Percentiles rank a stretch among this genome's conserved stretches.
Conservation (phyloP, 2,329 filamentous ascomycete species). For the Sarocladium oryzae region DNA sequence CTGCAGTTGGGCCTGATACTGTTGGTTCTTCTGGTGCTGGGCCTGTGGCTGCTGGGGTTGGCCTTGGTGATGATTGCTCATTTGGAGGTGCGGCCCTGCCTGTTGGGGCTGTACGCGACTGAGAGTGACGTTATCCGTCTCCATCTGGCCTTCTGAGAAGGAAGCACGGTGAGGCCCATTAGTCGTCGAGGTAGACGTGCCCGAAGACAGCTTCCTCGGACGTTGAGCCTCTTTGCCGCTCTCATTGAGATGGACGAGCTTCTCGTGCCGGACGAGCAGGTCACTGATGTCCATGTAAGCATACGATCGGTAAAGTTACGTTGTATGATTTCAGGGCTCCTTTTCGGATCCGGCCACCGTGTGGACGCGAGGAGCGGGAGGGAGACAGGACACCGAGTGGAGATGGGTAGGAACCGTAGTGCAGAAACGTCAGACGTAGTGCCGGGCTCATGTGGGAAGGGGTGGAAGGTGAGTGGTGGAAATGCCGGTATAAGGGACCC, state of each 20-base stretch:
- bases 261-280: conserved; percentile 57
- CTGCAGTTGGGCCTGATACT: conserved; percentile 12
- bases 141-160: conserved; percentile 40
- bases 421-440: conserved; percentile 4
- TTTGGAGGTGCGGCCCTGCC: conserved; percentile 8
- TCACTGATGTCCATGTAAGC: conserved; percentile 60
- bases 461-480: conserved; percentile 9
- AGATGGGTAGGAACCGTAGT: conserved; percentile 1
- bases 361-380: background rate
- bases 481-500: background rate
- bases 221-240: conserved; percentile 47
- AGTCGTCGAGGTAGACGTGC: conserved; percentile 25
- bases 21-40: conserved; percentile 15
- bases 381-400: background rate
- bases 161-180: conserved; percentile 33
- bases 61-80: conserved; percentile 16
- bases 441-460: conserved; percentile 7
- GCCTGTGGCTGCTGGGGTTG: conserved; percentile 12
- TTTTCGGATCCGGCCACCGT: background rate
- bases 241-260: conserved; percentile 58
- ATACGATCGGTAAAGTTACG: conserved; percentile 12
- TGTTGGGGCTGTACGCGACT: conserved; percentile 25
- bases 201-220: conserved; percentile 46
- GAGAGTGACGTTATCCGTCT: conserved; percentile 39
- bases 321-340: background rate